Base-by-base conservation (phyloP, 768 basidiomycete species). In the Lentinula sp. region DNA sequence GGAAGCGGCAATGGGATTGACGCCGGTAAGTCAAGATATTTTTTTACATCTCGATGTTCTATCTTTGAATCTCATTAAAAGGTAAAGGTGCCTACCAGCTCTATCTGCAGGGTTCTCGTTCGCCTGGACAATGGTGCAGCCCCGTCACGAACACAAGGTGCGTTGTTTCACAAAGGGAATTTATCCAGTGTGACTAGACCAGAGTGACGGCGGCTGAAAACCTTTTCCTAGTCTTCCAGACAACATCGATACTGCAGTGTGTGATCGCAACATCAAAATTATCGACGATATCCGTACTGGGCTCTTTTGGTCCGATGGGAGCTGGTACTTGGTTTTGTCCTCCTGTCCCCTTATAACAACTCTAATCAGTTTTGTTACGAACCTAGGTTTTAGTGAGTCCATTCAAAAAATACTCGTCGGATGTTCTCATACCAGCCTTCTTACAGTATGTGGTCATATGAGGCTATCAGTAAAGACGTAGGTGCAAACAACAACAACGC, bases 401-500 rank as follows among this genome's bases (percentile, higher is more conserved):
- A 23, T 15, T 18, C 6, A 1, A 18, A 28, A 20, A 32, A 3
- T 28, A 28, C 28, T 28, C 3, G 28, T 2, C 3, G 28, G 3
- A 28, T 28, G 28, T 2, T 28, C 28, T 3, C 28, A 28, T 28
- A 28, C 28, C 3, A 28, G 0, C 28, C 28, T 28, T 7, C 3
- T 3, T n/a, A 32, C 5, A 41, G 3, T 6, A 7, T 33, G 20
- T 13, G 6, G 28, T 36, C 20, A n/a, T 48, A 18, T 3, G 63
- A 69, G 18, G 60, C 59, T 9, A 66, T 64, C 3, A 57, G 58
- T 9, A 28, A 42, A 12, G 64, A 68, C 32, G 66, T 72, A 32
- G 57, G 57, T 3, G 59, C 53, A 23, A 61, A 64, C 35, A 64
- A 63, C 18, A 67, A 69, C 66, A 69, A 73, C 51, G 70, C 70